Evolutionary conservation across 495 filamentous ascomycete genomes (phyloP), one percentile per base, ranked within the genome.

Genomic region (Hamigera avellanea): DNA sequence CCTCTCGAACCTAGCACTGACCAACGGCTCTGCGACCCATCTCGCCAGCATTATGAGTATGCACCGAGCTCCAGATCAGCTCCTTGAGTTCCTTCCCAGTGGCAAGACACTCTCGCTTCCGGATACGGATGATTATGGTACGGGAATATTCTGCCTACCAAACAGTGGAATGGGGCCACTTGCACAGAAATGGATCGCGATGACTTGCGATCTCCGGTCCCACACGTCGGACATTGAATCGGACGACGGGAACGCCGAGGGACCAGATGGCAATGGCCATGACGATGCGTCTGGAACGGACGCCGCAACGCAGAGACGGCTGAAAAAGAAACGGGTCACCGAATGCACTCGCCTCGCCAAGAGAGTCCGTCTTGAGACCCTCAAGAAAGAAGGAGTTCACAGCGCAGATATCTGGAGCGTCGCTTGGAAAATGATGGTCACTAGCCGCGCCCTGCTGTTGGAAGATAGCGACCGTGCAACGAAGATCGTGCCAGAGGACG

Each of bases 121-220:
- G 2, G 54, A 56, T n/a, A 32, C 32, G 10, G 43, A 48, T 5
- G 16, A 43, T 14, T 33, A 35, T 3, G 51, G 47, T 36, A 53
- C 51, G 21, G 59, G 62, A 7, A 46, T 67, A 6, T 51, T 63
- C 16, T 65, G 62, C 51, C 39, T 49, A 6, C 59, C 62, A 1
- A 62, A 61, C 23, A 26, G 47, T 0, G 23, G 28, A 2, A 35
- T 64, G 0, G 34, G 42, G 1, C 37, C 35, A 28, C 34, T 46
- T 14, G 50, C 50, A 12, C 30, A 74, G 6, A 49, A 71, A 40
- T 48, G 83, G 18, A 55, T 84, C 38, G 63, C 73, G 35, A 59
- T 82, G 14, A 55, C 68, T 0, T 59, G 72, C 30, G 68, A 69
- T 46, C 29, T 56, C 25, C 43, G 45, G 9, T 33, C 47, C 10